A percentile compares a stretch with the other conserved stretches of the same genome.
Conservation (phyloP, 2,329 filamentous ascomycete genomes). For the Ascochyta pisi region DNA sequence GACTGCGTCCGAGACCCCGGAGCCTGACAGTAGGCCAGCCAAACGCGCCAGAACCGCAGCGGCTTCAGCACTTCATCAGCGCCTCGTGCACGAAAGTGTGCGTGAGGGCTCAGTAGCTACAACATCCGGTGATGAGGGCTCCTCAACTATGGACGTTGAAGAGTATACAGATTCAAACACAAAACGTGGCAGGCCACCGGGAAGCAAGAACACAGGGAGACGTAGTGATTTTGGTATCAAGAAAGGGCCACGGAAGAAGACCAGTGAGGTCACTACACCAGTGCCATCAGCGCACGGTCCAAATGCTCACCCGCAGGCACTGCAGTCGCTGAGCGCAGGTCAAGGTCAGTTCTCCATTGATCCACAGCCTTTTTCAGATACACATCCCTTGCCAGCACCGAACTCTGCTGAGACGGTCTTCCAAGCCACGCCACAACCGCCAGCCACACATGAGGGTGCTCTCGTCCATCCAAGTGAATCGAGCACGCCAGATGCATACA, state of each 20-base stretch:
- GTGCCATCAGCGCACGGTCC: conserved; percentile 30
- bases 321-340: conserved; percentile 48
- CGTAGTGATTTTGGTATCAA: conserved; percentile 58
- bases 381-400: conserved; percentile 29
- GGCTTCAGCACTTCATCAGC: conserved; percentile 47
- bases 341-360: conserved; percentile 48
- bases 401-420: conserved; percentile 45
- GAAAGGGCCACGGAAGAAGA: conserved; percentile 55
- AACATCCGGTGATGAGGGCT: conserved; percentile 47
- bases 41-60: conserved; percentile 39
- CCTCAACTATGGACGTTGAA: conserved; percentile 41
- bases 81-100: conserved; percentile 54
- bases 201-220: conserved; percentile 56
- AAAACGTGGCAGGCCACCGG: conserved; percentile 49
- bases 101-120: conserved; percentile 51
- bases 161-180: conserved; percentile 30
- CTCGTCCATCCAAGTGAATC: conserved; percentile 31
- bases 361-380: conserved; percentile 31
- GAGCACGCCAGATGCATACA: conserved; percentile 43
- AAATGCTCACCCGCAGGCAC: conserved; percentile 35
- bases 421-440: conserved; percentile 44
- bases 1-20: conserved; percentile 43
- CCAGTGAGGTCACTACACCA: conserved; percentile 30
- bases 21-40: conserved; percentile 40
- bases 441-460: conserved; percentile 27